Conservation (phyloP, 768 basidiomycete genomes). For the Suillus paluster region DNA sequence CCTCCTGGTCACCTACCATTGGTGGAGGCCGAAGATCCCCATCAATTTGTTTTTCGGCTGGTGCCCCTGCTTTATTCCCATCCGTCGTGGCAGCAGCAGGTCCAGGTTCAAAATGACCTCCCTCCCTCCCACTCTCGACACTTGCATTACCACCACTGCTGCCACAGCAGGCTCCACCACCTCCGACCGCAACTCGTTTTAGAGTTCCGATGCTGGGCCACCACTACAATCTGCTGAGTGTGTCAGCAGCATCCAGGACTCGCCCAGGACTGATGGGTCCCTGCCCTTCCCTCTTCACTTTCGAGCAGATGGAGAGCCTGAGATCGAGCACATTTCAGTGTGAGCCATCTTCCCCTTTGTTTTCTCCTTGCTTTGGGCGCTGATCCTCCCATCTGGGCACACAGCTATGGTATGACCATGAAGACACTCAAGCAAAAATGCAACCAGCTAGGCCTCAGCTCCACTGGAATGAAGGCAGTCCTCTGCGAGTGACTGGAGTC, state of each 20-base stretch:
- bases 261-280: neutral
- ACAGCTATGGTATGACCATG: neutral
- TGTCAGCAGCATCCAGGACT: too few species aligned
- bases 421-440: neutral
- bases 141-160: too few species aligned
- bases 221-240: too few species aligned
- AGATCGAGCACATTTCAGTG: neutral
- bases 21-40: neutral
- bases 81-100: too few species aligned
- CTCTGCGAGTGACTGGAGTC: neutral
- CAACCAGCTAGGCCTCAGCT: neutral
- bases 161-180: too few species aligned
- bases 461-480: neutral
- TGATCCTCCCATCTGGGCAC: too few species aligned
- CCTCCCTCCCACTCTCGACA: too few species aligned
- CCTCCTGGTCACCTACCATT: neutral
- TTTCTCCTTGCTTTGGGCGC: too few species aligned
- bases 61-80: neutral
- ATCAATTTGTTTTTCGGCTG: neutral
- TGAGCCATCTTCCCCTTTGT: too few species aligned
- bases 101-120: too few species aligned
- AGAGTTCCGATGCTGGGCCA: too few species aligned
- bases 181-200: too few species aligned
- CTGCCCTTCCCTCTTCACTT: conserved; percentile 5
- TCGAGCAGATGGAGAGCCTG: neutral